Percentiles rank a stretch among this genome's conserved stretches.
Evolutionary conservation across 768 basidiomycete genomes (phyloP).

Genomic region (Termitomyces sp.): DNA sequence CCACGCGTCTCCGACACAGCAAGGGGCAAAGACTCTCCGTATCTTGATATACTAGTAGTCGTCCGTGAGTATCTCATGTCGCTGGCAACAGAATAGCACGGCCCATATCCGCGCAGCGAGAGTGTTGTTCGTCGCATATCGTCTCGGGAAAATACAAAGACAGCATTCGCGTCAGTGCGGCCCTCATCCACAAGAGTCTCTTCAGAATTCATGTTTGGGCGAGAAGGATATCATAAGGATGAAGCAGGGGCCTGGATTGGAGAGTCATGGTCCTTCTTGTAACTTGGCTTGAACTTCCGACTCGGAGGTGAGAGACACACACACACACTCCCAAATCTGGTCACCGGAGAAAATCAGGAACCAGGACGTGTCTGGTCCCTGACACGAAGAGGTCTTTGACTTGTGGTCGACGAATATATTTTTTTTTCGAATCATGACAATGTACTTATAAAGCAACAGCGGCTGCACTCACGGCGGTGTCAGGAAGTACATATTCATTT

Average conservation of each 20-base stretch:
- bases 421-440: too few species aligned
- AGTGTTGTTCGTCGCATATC: slow-evolving; percentile 17
- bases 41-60: slow-evolving; percentile 11
- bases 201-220: slow-evolving; percentile 13
- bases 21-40: slow-evolving; percentile 15
- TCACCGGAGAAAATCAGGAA: too few species aligned
- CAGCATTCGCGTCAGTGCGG: slow-evolving; percentile 11
- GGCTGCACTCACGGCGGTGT: too few species aligned
- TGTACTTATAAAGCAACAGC: too few species aligned
- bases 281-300: too few species aligned
- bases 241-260: not conserved
- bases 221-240: slow-evolving; percentile 1
- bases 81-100: slow-evolving; percentile 14
- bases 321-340: too few species aligned
- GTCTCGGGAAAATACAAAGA: slow-evolving; percentile 15
- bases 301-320: too few species aligned
- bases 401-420: too few species aligned
- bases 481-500: too few species aligned
- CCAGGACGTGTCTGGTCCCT: too few species aligned
- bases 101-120: slow-evolving; percentile 15
- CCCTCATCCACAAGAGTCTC: slow-evolving; percentile 16
- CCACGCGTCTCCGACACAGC: slow-evolving; percentile 16
- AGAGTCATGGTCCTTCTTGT: not conserved
- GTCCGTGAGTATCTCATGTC: slow-evolving; percentile 13
- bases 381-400: too few species aligned